These are phyloP conservation scores for Fimicolochytrium jonesii DNA, from an alignment of 192 early-diverging fungal species.

Conservation along the genomic window DNA sequence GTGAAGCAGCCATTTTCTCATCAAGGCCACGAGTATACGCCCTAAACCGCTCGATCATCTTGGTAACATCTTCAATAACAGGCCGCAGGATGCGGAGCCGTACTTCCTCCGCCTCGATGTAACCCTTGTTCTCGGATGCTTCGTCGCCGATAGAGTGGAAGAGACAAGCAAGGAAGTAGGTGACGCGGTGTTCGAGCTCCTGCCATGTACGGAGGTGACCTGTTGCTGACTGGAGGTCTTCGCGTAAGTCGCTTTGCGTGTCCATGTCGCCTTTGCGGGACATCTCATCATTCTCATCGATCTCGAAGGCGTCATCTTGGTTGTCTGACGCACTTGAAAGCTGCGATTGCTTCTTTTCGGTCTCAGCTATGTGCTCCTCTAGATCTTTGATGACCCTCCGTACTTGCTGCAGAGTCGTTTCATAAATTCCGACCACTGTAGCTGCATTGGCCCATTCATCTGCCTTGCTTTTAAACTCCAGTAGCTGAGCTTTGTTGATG, in stretches of 20 bases:
- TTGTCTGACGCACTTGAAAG: not conserved
- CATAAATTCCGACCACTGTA: no score
- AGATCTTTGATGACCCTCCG: not conserved
- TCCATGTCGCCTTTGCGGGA: not conserved
- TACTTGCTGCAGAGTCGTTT: not conserved
- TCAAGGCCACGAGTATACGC: not conserved
- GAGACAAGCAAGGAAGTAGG: conserved; percentile 58
- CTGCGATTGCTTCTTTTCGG: not conserved
- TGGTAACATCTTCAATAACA: conserved; percentile 1
- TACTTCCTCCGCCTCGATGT: conserved; percentile 29
- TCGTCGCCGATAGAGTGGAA: conserved; percentile 46
- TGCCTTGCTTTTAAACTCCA: no score
- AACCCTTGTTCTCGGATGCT: conserved; percentile 39
- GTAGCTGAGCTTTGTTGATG: conserved; percentile 22
- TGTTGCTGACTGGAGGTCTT: not conserved
- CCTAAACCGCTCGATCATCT: conserved; percentile 1
- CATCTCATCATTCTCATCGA: conserved; percentile 9
- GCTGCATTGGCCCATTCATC: no score
- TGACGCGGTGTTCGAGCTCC: conserved; percentile 50
- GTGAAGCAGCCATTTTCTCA: not conserved
- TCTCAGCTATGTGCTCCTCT: not conserved
- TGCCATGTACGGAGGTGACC: conserved; percentile 34
- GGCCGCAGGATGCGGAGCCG: conserved; percentile 20
- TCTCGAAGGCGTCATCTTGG: conserved; percentile 16
- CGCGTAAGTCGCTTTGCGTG: not conserved